A percentile compares a stretch with the other conserved stretches of the same genome.
phyloP scores from a whole-genome alignment of 2,329 filamentous ascomycete species.

The Botrytis sinoallii region DNA sequence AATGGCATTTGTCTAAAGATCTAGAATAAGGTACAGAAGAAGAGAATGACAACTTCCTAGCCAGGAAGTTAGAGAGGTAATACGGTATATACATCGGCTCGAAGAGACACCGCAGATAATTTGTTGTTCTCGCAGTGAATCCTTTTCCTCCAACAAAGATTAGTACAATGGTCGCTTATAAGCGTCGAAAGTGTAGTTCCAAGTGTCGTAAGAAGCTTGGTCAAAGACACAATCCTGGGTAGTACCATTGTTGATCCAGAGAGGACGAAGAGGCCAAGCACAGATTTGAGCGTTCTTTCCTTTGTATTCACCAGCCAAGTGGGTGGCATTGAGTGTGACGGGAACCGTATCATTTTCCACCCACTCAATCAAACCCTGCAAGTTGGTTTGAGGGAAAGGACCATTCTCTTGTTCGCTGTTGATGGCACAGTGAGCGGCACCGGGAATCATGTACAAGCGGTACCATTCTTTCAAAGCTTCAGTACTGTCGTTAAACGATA shows the following conservation, averaged over 20 bases:
- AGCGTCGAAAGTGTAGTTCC: conserved; percentile 33
- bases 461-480: conserved; percentile 51
- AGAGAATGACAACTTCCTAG: too few relatives aligned
- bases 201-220: conserved; percentile 33
- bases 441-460: conserved; percentile 52
- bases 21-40: too few relatives aligned
- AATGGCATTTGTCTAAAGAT: too few relatives aligned
- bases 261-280: conserved; percentile 41
- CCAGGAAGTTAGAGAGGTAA: too few relatives aligned
- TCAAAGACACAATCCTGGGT: conserved; percentile 35
- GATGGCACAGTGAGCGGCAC: conserved; percentile 49
- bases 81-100: too few relatives aligned
- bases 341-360: conserved; percentile 54
- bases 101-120: too few relatives aligned
- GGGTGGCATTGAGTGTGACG: conserved; percentile 40
- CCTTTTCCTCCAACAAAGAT: too few relatives aligned
- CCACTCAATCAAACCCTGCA: conserved; percentile 69
- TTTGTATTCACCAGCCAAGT: conserved; percentile 33
- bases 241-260: conserved; percentile 31
- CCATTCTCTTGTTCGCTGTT: conserved; percentile 43
- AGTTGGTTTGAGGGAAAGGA: conserved; percentile 50
- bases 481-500: conserved; percentile 41
- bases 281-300: conserved; percentile 42
- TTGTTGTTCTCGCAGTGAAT: too few relatives aligned
- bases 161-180: background rate